Evolutionary conservation across 169 alveolate species (phyloP).

Genomic region (Babesia gibsoni): DNA sequence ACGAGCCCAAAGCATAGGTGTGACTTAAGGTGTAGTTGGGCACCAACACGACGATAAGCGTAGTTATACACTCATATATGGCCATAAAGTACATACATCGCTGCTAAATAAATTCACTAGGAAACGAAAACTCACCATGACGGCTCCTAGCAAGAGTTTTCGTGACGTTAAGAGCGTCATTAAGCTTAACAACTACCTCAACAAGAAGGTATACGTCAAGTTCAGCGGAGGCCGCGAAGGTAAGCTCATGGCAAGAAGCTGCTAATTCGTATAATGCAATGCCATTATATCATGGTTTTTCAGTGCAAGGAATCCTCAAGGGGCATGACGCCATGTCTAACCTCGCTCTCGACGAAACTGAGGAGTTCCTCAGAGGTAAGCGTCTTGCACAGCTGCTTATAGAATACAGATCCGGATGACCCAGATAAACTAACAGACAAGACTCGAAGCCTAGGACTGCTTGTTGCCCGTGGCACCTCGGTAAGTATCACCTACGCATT

Average conservation of each 20-base stretch:
- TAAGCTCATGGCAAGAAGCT: slow-evolving; percentile 19
- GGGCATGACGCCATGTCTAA: slow-evolving; percentile 88
- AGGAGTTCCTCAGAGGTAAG: slow-evolving; percentile 83
- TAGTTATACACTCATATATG: too few relatives aligned
- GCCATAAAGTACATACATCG: too few relatives aligned
- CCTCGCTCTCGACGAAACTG: slow-evolving; percentile 85
- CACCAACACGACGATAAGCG: too few relatives aligned
- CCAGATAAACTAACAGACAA: slow-evolving; percentile 72
- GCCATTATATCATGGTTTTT: not conserved
- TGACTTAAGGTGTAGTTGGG: too few relatives aligned
- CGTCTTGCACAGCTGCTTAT: not conserved
- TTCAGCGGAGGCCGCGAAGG: slow-evolving; percentile 87
- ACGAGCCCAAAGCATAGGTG: too few relatives aligned
- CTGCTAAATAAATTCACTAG: too few relatives aligned
- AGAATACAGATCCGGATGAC: slow-evolving; percentile 77
- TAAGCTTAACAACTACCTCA: slow-evolving; percentile 75
- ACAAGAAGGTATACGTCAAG: slow-evolving; percentile 81
- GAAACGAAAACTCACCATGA: too few relatives aligned
- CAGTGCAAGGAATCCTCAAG: slow-evolving; percentile 83
- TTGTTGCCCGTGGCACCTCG: slow-evolving; percentile 89
- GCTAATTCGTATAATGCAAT: not conserved
- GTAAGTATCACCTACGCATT: slow-evolving; percentile 55
- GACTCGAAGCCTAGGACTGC: slow-evolving; percentile 80
- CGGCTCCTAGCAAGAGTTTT: slow-evolving; percentile 58
- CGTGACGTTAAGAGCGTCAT: slow-evolving; percentile 79